These are phyloP conservation scores for Backusella circina DNA, from an alignment of 192 early-diverging fungal species.

Conservation along the genomic window DNA sequence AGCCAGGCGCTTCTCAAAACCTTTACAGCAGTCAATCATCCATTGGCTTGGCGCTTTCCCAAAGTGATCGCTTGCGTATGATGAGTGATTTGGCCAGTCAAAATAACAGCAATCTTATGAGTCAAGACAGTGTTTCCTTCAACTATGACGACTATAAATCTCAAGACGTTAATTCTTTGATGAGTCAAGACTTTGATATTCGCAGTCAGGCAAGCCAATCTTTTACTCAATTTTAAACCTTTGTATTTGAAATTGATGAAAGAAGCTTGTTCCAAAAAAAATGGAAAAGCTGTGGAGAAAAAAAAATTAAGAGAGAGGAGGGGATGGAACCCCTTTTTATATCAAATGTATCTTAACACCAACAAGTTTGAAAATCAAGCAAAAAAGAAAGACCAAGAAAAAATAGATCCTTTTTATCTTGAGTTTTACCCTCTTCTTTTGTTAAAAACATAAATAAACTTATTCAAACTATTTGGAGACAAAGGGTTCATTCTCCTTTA, in stretches of 20 bases:
- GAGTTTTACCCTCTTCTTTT: neutral
- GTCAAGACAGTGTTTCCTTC: slow-evolving; percentile 49
- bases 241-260: neutral
- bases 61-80: slow-evolving; percentile 52
- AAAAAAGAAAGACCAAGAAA: neutral
- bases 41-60: slow-evolving; percentile 48
- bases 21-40: slow-evolving; percentile 57
- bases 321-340: neutral
- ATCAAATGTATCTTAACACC: neutral
- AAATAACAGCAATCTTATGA: slow-evolving; percentile 37
- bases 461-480: neutral
- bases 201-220: slow-evolving; percentile 49
- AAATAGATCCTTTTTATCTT: neutral
- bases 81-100: slow-evolving; percentile 41
- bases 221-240: slow-evolving; percentile 49
- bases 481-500: neutral
- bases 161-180: slow-evolving; percentile 49
- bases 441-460: neutral
- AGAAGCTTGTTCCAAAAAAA: neutral
- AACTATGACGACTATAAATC: slow-evolving; percentile 56
- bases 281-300: neutral
- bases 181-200: slow-evolving; percentile 57
- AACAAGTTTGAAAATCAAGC: neutral
- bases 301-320: neutral
- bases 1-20: slow-evolving; percentile 40